phyloP scores from a whole-genome alignment of 225 moss, liverwort and hornwort genomes.

The Takakia lepidozioides region DNA sequence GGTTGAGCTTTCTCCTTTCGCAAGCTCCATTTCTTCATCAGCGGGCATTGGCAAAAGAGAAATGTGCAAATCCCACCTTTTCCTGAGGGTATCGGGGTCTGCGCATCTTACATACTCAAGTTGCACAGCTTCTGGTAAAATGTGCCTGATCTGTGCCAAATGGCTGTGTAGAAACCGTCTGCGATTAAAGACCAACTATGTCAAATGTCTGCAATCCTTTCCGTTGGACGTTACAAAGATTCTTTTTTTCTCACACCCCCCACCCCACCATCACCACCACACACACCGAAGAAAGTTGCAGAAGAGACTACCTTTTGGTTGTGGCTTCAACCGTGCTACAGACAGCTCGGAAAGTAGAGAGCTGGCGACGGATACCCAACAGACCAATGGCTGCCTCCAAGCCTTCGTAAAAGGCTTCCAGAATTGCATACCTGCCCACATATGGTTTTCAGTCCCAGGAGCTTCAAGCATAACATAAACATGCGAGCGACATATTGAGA shows the following conservation, averaged over 20 bases:
- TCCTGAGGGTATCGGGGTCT: conserved; percentile 60
- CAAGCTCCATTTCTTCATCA: conserved; percentile 19
- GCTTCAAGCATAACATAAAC: not conserved
- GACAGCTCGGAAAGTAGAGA: conserved; percentile 68
- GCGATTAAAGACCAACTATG: conserved; percentile 11
- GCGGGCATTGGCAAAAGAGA: conserved; percentile 41
- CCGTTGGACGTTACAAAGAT: no score
- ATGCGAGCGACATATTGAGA: not conserved
- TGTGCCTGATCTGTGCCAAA: conserved; percentile 75
- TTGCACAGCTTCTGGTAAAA: conserved; percentile 66
- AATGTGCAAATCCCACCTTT: conserved; percentile 77
- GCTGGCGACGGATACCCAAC: conserved; percentile 72
- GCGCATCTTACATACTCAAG: conserved; percentile 68
- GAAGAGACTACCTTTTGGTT: conserved; percentile 48
- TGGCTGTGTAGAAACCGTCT: conserved; percentile 82
- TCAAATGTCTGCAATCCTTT: no score
- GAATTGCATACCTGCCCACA: conserved; percentile 31
- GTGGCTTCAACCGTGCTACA: conserved; percentile 86
- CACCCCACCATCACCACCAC: no score
- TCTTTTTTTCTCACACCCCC: no score
- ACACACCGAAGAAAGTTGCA: not conserved
- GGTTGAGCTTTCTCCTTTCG: conserved; percentile 18
- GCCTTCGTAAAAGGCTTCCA: conserved; percentile 81
- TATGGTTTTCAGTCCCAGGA: not conserved
- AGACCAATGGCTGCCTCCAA: conserved; percentile 74